These are phyloP conservation scores for Pichia kudriavzevii DNA, from an alignment of 1,139 yeast genomes.

Conservation along the genomic window DNA sequence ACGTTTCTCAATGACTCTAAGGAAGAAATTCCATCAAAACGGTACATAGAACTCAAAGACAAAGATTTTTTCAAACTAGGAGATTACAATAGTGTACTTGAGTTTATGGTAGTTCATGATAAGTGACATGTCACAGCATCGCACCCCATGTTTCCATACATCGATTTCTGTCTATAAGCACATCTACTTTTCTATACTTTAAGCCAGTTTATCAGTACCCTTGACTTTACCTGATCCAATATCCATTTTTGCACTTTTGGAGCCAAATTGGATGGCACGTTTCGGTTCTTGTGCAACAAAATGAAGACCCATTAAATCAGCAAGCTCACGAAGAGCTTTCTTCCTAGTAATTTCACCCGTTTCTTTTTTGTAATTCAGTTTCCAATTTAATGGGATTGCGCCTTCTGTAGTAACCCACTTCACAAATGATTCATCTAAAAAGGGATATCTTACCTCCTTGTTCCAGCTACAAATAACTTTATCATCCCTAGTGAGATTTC, in stretches of 20 bases:
- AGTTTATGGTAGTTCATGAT: conserved; percentile 15
- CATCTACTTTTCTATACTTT: no score
- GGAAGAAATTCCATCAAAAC: conserved; percentile 33
- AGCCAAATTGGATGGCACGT: conserved; percentile 94
- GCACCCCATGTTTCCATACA: no score
- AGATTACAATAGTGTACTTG: conserved; percentile 23
- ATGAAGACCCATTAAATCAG: conserved; percentile 41
- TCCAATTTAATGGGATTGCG: conserved; percentile 45
- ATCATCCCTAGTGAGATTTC: conserved; percentile 89
- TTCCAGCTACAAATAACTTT: conserved; percentile 83
- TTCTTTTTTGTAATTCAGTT: conserved; percentile 29
- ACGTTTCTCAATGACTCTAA: conserved; percentile 41
- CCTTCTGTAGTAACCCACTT: conserved; percentile 35
- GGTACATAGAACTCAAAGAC: conserved; percentile 41
- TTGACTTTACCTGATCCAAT: conserved; percentile 56
- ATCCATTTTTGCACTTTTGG: conserved; percentile 89
- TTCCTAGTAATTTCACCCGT: conserved; percentile 46
- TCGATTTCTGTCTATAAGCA: no score
- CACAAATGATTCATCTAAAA: conserved; percentile 59
- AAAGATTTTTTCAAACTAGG: conserved; percentile 46
- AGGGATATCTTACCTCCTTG: conserved; percentile 86
- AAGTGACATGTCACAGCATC: no score
- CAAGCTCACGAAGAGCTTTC: conserved; percentile 55
- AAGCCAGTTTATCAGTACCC: conserved; percentile 53
- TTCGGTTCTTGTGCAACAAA: conserved; percentile 72